Percentiles rank a stretch among this genome's conserved stretches.
Conservation (phyloP, 768 basidiomycete species). For the Hygrophoropsis aurantiaca region DNA sequence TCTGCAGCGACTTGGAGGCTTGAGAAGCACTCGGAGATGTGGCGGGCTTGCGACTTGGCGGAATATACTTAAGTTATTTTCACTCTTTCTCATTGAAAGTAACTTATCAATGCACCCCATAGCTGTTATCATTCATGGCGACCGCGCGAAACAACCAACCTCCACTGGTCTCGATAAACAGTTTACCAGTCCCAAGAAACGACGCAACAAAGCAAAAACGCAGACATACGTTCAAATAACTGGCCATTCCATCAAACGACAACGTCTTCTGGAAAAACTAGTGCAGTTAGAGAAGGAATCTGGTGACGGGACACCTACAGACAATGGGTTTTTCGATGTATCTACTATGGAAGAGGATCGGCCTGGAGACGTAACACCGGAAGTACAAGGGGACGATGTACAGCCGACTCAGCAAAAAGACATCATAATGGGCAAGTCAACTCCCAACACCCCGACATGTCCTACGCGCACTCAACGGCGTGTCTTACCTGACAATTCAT, state of each 20-base stretch:
- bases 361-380: neutral
- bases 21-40: too few relatives aligned
- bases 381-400: neutral
- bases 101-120: too few relatives aligned
- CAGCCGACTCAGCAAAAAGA: neutral
- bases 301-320: neutral
- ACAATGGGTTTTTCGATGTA: neutral
- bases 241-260: neutral
- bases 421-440: too few relatives aligned
- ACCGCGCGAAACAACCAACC: neutral
- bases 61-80: too few relatives aligned
- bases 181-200: neutral
- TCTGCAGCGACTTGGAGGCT: too few relatives aligned
- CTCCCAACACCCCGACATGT: neutral
- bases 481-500: neutral
- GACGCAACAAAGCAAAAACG: slow-evolving; percentile 2
- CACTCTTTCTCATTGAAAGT: too few relatives aligned
- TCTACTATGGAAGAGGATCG: neutral
- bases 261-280: neutral
- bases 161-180: neutral
- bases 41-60: too few relatives aligned
- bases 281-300: neutral
- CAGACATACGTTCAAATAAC: neutral
- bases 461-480: neutral
- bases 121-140: too few relatives aligned